Conservation (phyloP, 2,329 filamentous ascomycete genomes). For the Diplocarpon rosae region DNA sequence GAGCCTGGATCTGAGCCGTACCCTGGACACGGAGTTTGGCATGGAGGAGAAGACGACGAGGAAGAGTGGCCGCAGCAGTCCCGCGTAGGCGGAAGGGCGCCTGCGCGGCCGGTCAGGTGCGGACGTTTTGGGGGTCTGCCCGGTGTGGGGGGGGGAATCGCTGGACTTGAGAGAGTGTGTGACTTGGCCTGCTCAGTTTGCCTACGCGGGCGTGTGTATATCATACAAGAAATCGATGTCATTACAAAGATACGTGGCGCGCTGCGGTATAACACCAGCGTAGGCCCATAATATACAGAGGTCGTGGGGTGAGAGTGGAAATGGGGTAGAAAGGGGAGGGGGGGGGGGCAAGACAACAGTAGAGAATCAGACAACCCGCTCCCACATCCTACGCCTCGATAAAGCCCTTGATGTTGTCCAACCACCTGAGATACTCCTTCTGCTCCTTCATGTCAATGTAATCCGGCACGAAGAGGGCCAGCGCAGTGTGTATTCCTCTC, state of each 20-base stretch:
- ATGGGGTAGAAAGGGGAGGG: too few relatives aligned
- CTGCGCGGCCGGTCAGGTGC: neutral
- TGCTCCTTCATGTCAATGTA: constrained; percentile 99
- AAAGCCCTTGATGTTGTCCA: constrained; percentile 78
- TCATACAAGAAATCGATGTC: constrained; percentile 1
- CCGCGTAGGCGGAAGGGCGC: neutral
- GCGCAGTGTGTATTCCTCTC: constrained; percentile 74
- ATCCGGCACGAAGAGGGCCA: constrained; percentile 86
- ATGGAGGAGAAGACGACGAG: constrained; percentile 11
- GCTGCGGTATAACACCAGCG: constrained; percentile 2
- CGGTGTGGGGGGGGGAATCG: too few relatives aligned
- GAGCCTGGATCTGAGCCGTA: constrained; percentile 1
- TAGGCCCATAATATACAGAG: neutral
- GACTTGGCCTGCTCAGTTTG: neutral
- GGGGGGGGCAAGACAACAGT: constrained; percentile 6
- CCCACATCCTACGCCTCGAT: constrained; percentile 49
- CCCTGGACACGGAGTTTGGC: constrained; percentile 5
- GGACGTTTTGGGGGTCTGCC: neutral
- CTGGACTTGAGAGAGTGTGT: too few relatives aligned
- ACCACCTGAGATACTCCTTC: constrained; percentile 87
- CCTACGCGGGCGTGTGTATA: neutral
- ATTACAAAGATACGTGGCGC: constrained; percentile 5
- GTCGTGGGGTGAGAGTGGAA: constrained; percentile 1
- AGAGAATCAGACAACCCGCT: neutral
- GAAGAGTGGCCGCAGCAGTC: constrained; percentile 1